A percentile compares a stretch with the other conserved stretches of the same genome.
Conservation (phyloP, 768 basidiomycete species). For the Russula sp. region DNA sequence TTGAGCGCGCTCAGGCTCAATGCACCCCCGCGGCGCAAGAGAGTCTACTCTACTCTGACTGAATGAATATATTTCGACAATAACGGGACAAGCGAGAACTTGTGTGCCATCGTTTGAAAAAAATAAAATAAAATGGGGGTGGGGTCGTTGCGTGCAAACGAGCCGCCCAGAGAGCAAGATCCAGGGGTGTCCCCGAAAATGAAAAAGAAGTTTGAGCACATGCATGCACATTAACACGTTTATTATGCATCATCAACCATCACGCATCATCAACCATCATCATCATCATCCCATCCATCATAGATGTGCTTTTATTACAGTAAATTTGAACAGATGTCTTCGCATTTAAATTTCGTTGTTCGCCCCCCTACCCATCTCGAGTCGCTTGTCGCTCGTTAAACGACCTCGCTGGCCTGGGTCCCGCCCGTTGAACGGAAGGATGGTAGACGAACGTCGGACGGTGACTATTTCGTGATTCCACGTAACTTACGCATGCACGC, state of each 20-base stretch:
- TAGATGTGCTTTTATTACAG: background rate
- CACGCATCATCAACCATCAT: too few species aligned
- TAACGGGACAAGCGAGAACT: background rate
- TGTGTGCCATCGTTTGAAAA: background rate
- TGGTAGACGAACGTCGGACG: too few species aligned
- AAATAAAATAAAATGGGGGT: background rate
- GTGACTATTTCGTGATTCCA: background rate
- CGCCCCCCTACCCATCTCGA: background rate
- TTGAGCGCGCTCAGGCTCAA: background rate
- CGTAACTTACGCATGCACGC: background rate
- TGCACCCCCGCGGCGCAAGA: background rate
- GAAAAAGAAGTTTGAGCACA: background rate
- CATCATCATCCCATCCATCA: too few species aligned
- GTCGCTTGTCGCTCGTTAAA: background rate
- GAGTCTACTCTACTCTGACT: background rate
- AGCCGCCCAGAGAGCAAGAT: background rate
- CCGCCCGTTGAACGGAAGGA: background rate
- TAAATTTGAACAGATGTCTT: background rate
- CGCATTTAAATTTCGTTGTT: background rate
- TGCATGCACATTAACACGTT: background rate
- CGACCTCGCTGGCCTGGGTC: too few species aligned
- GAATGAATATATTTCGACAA: too few species aligned
- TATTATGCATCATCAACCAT: background rate
- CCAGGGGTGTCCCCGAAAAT: constrained; percentile 8
- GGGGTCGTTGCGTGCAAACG: background rate